Percentiles rank a stretch among this genome's conserved stretches.
Evolutionary conservation across 2,329 filamentous ascomycete genomes (phyloP).

Genomic region (Fonsecaea pedrosoi): DNA sequence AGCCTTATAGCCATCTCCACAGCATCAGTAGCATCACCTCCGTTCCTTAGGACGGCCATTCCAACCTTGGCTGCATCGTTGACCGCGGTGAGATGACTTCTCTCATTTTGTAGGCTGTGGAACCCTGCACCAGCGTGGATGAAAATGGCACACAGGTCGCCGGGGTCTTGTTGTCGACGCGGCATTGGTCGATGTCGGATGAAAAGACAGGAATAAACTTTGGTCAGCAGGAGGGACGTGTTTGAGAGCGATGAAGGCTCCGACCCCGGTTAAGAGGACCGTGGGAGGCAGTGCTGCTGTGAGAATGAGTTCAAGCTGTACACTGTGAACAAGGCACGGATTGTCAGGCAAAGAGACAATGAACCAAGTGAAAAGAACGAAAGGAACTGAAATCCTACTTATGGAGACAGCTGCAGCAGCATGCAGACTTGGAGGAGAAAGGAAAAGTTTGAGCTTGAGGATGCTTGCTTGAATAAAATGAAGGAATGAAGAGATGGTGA

Average conservation of each 20-base stretch:
- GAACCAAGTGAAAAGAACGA: background rate
- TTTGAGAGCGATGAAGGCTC: background rate
- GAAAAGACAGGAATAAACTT: background rate
- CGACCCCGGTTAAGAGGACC: background rate
- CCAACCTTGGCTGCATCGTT: slow-evolving; percentile 82
- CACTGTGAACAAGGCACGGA: background rate
- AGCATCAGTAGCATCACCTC: slow-evolving; percentile 82
- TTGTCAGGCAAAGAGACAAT: background rate
- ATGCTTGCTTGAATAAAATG: background rate
- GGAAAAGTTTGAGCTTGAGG: background rate
- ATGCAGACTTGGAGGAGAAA: background rate
- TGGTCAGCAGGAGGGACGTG: background rate
- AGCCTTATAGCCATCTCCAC: slow-evolving; percentile 87
- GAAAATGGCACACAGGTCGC: slow-evolving; percentile 77
- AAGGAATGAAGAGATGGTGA: background rate
- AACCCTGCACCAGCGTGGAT: slow-evolving; percentile 95
- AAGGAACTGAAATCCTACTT: background rate
- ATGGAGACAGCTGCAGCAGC: background rate
- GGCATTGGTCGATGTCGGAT: slow-evolving; percentile 42
- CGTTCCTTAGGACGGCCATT: slow-evolving; percentile 80
- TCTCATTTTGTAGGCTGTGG: slow-evolving; percentile 86
- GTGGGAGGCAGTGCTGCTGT: background rate
- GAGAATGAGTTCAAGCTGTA: background rate
- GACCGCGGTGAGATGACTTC: slow-evolving; percentile 82
- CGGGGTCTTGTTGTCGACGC: slow-evolving; percentile 45